These are phyloP conservation scores for Chrysoporthe austroafricana DNA, from an alignment of 2,329 filamentous ascomycete species.

Conservation along the genomic window DNA sequence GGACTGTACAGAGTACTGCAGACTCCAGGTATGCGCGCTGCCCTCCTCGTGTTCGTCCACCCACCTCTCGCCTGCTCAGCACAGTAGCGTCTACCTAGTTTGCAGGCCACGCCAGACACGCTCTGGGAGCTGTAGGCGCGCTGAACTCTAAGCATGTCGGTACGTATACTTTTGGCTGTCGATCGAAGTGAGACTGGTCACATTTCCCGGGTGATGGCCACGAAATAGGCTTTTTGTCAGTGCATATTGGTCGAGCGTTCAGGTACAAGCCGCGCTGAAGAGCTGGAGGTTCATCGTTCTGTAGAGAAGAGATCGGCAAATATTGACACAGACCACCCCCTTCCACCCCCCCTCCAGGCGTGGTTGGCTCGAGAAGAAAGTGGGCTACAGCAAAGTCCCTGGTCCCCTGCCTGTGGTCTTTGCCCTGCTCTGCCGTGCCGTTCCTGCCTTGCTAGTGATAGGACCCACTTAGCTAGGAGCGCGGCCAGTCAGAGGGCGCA, in stretches of 20 bases:
- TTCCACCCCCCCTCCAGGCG: background rate
- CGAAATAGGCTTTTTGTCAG: too few relatives aligned
- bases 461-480: background rate
- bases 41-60: background rate
- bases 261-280: background rate
- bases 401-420: background rate
- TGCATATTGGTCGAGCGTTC: background rate
- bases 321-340: constrained; percentile 8
- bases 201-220: background rate
- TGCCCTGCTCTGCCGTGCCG: constrained; percentile 22
- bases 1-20: too few relatives aligned
- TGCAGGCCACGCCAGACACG: background rate
- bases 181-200: background rate
- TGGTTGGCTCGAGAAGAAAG: background rate
- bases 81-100: too few relatives aligned
- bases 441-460: constrained; percentile 16
- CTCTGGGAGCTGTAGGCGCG: background rate
- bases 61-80: background rate
- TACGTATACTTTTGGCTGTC: background rate
- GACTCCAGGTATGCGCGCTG: background rate
- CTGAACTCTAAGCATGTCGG: background rate
- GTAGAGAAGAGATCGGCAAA: background rate
- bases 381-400: background rate
- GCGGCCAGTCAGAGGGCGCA: background rate
- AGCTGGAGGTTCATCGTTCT: background rate